Conservation (phyloP, 2,329 filamentous ascomycete genomes). For the Colletotrichum sp. region DNA sequence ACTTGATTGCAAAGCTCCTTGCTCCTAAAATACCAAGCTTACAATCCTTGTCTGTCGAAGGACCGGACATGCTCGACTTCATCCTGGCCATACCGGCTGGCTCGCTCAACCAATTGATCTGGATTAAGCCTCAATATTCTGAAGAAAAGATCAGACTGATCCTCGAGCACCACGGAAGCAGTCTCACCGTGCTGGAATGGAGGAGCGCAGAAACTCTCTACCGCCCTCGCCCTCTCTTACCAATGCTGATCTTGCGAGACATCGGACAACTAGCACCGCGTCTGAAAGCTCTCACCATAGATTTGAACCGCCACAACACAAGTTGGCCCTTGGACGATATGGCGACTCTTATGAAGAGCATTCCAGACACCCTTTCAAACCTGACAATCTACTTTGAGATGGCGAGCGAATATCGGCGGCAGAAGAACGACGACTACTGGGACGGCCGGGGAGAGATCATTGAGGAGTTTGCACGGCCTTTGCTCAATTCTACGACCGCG, state of each 20-base stretch:
- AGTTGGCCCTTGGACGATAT: neutral
- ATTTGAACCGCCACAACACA: neutral
- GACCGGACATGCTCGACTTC: neutral
- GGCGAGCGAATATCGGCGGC: neutral
- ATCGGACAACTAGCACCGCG: neutral
- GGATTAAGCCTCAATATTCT: neutral
- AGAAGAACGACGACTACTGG: neutral
- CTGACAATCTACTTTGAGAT: neutral
- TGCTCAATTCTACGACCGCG: neutral
- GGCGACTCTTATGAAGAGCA: neutral
- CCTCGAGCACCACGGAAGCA: neutral
- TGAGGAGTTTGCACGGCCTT: neutral
- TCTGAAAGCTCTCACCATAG: neutral
- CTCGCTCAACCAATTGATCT: neutral
- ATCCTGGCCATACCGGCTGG: neutral
- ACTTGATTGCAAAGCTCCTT: neutral
- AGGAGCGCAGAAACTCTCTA: neutral
- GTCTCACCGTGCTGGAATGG: neutral
- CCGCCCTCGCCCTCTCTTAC: neutral
- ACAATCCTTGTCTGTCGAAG: neutral
- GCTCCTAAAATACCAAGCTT: neutral
- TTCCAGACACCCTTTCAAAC: neutral
- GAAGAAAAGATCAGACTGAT: rapidly evolving
- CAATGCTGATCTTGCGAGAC: neutral
- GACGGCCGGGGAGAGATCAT: neutral